A percentile compares a stretch with the other conserved stretches of the same genome.
Evolutionary conservation across 176 grass and related monocot species (phyloP).

Genomic region (Zea luxurians): DNA sequence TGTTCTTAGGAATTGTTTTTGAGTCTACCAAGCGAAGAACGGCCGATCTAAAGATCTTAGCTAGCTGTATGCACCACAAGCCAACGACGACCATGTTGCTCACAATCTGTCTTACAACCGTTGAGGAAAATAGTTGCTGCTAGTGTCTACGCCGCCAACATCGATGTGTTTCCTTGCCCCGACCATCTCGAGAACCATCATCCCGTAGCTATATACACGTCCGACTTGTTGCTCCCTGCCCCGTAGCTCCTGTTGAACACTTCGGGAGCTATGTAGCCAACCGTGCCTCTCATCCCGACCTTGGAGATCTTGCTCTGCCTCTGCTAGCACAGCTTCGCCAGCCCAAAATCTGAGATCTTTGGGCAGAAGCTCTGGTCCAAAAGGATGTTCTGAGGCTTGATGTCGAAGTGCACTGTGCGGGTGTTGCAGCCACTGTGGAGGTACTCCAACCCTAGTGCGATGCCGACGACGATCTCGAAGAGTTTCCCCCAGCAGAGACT

Average conservation of each 20-base stretch:
- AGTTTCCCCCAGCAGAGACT: background rate
- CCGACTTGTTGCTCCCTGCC: slow-evolving; percentile 15
- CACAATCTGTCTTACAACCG: background rate
- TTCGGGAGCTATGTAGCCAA: slow-evolving; percentile 45
- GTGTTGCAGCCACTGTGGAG: background rate
- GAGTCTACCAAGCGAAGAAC: too few relatives aligned
- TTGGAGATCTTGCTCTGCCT: slow-evolving; percentile 37
- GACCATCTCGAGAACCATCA: slow-evolving; percentile 35
- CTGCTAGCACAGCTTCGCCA: background rate
- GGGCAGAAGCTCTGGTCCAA: slow-evolving; percentile 14
- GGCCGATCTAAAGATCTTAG: too few relatives aligned
- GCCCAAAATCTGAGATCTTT: slow-evolving; percentile 37
- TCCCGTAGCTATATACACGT: slow-evolving; percentile 25
- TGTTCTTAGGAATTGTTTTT: too few relatives aligned
- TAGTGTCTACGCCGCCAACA: background rate
- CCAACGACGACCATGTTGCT: too few relatives aligned
- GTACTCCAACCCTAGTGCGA: slow-evolving; percentile 6
- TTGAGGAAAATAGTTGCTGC: background rate
- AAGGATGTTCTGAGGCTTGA: slow-evolving; percentile 23
- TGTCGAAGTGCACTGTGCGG: slow-evolving; percentile 9
- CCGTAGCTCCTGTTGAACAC: slow-evolving; percentile 37
- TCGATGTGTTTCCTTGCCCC: slow-evolving; percentile 13
- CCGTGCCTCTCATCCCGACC: slow-evolving; percentile 6
- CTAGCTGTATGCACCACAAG: too few relatives aligned
- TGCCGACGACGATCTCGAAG: background rate